phyloP scores from a whole-genome alignment of 2,329 filamentous ascomycete species.

The Colletotrichum graminicola region DNA sequence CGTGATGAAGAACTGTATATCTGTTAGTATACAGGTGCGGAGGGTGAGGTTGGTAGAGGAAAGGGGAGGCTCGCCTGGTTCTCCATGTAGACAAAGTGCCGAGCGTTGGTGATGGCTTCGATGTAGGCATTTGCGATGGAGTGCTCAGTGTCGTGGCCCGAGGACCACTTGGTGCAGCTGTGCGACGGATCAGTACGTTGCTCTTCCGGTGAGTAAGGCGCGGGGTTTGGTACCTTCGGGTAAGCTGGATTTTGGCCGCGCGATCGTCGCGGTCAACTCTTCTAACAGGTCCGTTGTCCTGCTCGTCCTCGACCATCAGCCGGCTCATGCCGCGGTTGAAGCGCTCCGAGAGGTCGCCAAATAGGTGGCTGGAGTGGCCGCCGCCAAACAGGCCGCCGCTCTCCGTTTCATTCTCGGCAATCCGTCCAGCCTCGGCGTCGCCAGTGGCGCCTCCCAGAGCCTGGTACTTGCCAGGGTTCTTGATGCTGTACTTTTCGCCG shows the following conservation, averaged over 20 bases:
- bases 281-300: slow-evolving; percentile 41
- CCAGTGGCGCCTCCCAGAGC: slow-evolving; percentile 44
- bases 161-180: slow-evolving; percentile 65
- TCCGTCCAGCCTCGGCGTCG: slow-evolving; percentile 32
- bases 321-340: slow-evolving; percentile 56
- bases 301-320: slow-evolving; percentile 53
- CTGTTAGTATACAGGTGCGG: background rate
- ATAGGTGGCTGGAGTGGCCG: slow-evolving; percentile 50
- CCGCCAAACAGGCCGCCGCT: slow-evolving; percentile 42
- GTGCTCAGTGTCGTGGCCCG: slow-evolving; percentile 69
- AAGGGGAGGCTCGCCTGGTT: slow-evolving; percentile 65
- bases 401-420: slow-evolving; percentile 29
- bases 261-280: slow-evolving; percentile 43
- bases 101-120: slow-evolving; percentile 74
- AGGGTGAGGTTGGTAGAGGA: slow-evolving; percentile 15
- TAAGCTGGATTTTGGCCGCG: slow-evolving; percentile 62
- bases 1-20: slow-evolving; percentile 82
- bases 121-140: slow-evolving; percentile 91
- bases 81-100: slow-evolving; percentile 84
- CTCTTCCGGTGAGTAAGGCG: background rate
- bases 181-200: background rate
- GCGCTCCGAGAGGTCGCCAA: slow-evolving; percentile 60
- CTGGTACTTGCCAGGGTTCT: slow-evolving; percentile 64
- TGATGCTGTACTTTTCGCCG: slow-evolving; percentile 78
- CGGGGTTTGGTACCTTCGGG: slow-evolving; percentile 57